A percentile compares a stretch with the other conserved stretches of the same genome.
These are phyloP conservation scores for Nakazawaea ernobii DNA, from an alignment of 805 yeast genomes.

Conservation along the genomic window DNA sequence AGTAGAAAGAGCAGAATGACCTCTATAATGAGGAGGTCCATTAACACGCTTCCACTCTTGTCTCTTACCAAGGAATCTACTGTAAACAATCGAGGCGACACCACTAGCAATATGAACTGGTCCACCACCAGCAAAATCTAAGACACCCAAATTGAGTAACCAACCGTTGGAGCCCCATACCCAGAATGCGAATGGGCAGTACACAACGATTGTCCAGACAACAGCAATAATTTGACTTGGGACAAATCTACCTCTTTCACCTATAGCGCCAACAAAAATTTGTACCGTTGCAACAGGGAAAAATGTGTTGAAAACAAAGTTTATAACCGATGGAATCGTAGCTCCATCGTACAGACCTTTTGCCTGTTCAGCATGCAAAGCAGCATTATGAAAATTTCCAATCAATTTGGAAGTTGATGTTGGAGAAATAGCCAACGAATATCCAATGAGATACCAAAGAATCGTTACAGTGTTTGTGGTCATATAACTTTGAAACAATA, in stretches of 20 bases:
- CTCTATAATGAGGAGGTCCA: slow-evolving; percentile 20
- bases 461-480: slow-evolving; percentile 31
- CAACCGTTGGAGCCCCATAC: slow-evolving; percentile 44
- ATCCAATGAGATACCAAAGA: slow-evolving; percentile 41
- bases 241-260: slow-evolving; percentile 36
- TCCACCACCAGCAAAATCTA: slow-evolving; percentile 47
- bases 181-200: slow-evolving; percentile 40
- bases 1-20: slow-evolving; percentile 31
- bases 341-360: slow-evolving; percentile 38
- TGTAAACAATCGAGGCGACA: slow-evolving; percentile 35
- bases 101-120: slow-evolving; percentile 44
- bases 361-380: slow-evolving; percentile 32
- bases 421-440: slow-evolving; percentile 35
- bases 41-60: slow-evolving; percentile 18
- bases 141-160: slow-evolving; percentile 35
- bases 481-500: slow-evolving; percentile 39
- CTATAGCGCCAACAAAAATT: slow-evolving; percentile 39
- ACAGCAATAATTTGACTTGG: slow-evolving; percentile 36
- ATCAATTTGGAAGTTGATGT: slow-evolving; percentile 21
- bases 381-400: slow-evolving; percentile 36
- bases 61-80: slow-evolving; percentile 37
- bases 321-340: slow-evolving; percentile 40
- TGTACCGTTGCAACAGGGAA: slow-evolving; percentile 45
- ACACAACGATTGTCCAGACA: slow-evolving; percentile 36
- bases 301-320: slow-evolving; percentile 37